Conservation (phyloP, 106 monocot genomes). For the Dactylorhiza incarnata region DNA sequence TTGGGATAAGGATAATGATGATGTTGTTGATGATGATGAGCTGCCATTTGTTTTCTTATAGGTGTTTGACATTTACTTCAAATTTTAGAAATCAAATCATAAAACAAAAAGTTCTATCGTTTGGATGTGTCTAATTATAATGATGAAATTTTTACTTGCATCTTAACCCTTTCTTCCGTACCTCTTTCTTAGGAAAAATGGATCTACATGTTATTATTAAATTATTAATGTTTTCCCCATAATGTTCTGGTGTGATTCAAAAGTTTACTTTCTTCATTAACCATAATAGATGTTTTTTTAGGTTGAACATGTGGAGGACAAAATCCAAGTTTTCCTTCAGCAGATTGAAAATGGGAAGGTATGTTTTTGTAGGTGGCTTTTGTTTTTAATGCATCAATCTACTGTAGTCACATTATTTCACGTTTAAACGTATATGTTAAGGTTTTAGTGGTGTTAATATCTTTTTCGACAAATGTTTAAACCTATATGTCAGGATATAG, state of each 20-base stretch:
- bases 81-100: not conserved
- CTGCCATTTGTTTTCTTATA: not conserved
- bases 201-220: not conserved
- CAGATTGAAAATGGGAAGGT: slow-evolving; percentile 64
- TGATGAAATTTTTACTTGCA: not conserved
- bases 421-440: not conserved
- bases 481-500: not conserved
- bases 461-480: not conserved
- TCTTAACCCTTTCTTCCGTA: not conserved
- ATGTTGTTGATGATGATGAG: not conserved
- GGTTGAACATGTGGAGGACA: slow-evolving; percentile 70
- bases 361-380: not conserved
- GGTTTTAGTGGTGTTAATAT: not conserved
- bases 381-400: not conserved
- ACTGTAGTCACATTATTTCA: not conserved
- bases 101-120: not conserved
- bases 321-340: slow-evolving; percentile 41
- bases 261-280: not conserved
- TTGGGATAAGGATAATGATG: too few relatives aligned
- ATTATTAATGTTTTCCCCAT: not conserved
- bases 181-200: not conserved
- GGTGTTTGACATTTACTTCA: not conserved
- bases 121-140: not conserved
- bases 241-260: not conserved
- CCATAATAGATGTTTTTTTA: slow-evolving; percentile 19